Percentiles rank a stretch among this genome's conserved stretches.
phyloP scores from a whole-genome alignment of 2,329 filamentous ascomycete species.

The Hymenoscyphus fructigenus region DNA sequence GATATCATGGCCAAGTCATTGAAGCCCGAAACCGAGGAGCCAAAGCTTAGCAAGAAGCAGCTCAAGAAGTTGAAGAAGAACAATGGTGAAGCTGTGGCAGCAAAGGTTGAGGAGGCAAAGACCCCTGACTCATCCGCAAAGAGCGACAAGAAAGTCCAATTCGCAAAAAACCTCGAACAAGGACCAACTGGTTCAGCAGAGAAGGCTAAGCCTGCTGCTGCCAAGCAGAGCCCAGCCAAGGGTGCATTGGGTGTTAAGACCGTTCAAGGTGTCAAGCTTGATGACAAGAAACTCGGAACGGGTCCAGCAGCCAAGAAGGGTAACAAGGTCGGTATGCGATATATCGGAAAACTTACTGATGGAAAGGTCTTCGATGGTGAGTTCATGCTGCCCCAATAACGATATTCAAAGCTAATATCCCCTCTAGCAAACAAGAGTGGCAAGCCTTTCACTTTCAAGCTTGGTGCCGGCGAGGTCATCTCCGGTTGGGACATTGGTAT shows the following conservation, averaged over 20 bases:
- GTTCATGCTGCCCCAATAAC: conserved; percentile 39
- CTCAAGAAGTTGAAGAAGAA: conserved; percentile 99
- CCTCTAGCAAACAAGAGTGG: conserved; percentile 92
- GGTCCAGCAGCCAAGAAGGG: conserved; percentile 87
- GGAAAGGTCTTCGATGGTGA: conserved; percentile 93
- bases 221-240: conserved; percentile 47
- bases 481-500: conserved; percentile 98
- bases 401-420: conserved; percentile 28
- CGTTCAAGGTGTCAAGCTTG: conserved; percentile 85
- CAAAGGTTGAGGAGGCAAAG: conserved; percentile 58
- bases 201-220: conserved; percentile 46
- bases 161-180: conserved; percentile 98
- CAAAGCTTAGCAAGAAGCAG: conserved; percentile 92
- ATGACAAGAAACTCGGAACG: conserved; percentile 89
- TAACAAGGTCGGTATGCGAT: conserved; percentile 88
- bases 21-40: conserved; percentile 54
- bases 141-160: conserved; percentile 94
- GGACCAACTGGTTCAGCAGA: conserved; percentile 76
- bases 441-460: conserved; percentile 94
- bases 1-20: conserved; percentile 79
- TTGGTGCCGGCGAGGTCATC: conserved; percentile 93
- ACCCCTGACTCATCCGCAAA: conserved; percentile 55
- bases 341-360: conserved; percentile 94
- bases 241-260: conserved; percentile 69
- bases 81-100: conserved; percentile 78